These are phyloP conservation scores for Cyberlindnera samutprakarnensis DNA, from an alignment of 805 yeast genomes.

Conservation along the genomic window DNA sequence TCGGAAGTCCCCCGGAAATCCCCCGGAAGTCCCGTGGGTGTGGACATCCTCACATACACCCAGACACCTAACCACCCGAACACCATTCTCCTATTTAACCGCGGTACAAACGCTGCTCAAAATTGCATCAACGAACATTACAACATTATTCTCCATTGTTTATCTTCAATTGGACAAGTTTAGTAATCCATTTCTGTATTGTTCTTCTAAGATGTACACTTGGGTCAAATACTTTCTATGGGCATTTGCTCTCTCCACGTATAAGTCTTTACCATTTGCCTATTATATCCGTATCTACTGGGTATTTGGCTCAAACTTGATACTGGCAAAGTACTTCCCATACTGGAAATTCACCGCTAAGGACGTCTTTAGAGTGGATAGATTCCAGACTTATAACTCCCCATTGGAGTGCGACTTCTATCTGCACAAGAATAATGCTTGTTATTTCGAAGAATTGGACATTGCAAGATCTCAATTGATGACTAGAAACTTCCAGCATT, in stretches of 20 bases:
- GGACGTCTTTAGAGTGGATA: constrained; percentile 34
- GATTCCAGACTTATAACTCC: constrained; percentile 50
- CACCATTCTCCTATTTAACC: too few relatives aligned
- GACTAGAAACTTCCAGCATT: constrained; percentile 46
- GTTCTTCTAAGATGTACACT: background rate
- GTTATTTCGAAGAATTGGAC: constrained; percentile 79
- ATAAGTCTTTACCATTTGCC: constrained; percentile 63
- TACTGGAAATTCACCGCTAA: constrained; percentile 7
- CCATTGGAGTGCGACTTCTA: constrained; percentile 81
- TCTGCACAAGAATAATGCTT: constrained; percentile 80
- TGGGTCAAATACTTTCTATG: constrained; percentile 4
- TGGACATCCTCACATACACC: too few relatives aligned
- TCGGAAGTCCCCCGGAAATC: too few relatives aligned
- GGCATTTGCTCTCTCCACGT: constrained; percentile 31
- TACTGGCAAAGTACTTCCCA: constrained; percentile 26
- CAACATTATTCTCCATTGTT: too few relatives aligned
- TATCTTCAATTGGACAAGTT: too few relatives aligned
- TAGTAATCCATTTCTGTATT: background rate
- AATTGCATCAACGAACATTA: too few relatives aligned
- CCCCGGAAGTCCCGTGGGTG: too few relatives aligned
- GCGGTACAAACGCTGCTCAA: too few relatives aligned
- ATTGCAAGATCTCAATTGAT: constrained; percentile 63
- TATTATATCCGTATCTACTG: constrained; percentile 58
- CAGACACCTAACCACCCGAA: too few relatives aligned
- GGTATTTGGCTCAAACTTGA: constrained; percentile 33